phyloP scores from a whole-genome alignment of 2,329 filamentous ascomycete genomes.

The Calonectria crousiana region DNA sequence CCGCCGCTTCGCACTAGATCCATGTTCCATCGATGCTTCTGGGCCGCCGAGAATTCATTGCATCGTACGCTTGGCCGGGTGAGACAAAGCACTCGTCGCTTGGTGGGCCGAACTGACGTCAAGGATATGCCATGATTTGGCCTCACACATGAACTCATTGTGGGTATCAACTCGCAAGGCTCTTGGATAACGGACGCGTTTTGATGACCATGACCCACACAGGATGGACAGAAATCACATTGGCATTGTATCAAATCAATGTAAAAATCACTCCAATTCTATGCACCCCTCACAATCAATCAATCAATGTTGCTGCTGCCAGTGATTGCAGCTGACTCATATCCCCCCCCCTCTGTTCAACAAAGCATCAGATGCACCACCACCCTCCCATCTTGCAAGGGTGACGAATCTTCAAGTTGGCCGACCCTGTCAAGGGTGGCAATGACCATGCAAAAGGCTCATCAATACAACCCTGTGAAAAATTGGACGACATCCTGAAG shows the following conservation, averaged over 20 bases:
- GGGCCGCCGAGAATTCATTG: not conserved
- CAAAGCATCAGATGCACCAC: not conserved
- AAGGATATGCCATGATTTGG: conserved; percentile 8
- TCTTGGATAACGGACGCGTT: not conserved
- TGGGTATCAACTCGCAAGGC: not conserved
- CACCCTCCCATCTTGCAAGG: not conserved
- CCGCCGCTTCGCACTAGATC: not conserved
- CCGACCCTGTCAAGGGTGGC: not conserved
- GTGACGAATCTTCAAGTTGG: not conserved
- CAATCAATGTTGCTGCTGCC: not conserved
- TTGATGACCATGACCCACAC: not conserved
- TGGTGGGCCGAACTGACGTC: conserved; percentile 13
- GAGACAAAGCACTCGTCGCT: not conserved
- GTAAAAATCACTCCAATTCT: not conserved
- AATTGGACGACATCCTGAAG: not conserved
- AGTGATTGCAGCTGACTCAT: not conserved
- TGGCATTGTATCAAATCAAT: not conserved
- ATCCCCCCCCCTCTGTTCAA: not conserved
- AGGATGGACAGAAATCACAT: not conserved
- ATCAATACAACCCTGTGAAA: not conserved
- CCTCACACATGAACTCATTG: not conserved
- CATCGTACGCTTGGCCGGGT: not conserved
- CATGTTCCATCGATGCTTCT: conserved; percentile 7
- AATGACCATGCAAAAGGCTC: not conserved
- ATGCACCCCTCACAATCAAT: not conserved